Conservation (phyloP, 108 stramenopile species). For the Skeletonema costatum region DNA sequence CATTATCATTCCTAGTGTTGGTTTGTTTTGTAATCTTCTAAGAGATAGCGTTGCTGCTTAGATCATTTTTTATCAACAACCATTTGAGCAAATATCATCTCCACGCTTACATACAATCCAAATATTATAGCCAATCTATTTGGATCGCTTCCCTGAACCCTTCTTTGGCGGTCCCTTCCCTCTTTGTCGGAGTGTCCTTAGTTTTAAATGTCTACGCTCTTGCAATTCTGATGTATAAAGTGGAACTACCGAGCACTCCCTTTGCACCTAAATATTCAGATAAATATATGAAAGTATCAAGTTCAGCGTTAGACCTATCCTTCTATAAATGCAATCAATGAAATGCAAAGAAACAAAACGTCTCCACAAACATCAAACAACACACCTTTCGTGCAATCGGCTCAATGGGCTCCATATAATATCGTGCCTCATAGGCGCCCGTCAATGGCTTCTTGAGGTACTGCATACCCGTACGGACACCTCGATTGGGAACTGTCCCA, state of each 20-base stretch:
- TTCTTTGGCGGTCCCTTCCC: slow-evolving; percentile 93
- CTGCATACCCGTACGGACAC: slow-evolving; percentile 59
- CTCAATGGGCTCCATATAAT: slow-evolving; percentile 78
- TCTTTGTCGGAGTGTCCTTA: slow-evolving; percentile 64
- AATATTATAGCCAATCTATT: slow-evolving; percentile 9
- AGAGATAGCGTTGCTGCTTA: neutral
- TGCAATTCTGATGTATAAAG: slow-evolving; percentile 69
- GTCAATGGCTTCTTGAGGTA: slow-evolving; percentile 62
- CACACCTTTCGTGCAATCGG: slow-evolving; percentile 73
- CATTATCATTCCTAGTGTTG: neutral
- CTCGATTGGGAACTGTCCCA: slow-evolving; percentile 72
- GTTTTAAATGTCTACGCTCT: slow-evolving; percentile 66
- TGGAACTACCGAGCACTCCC: slow-evolving; percentile 30
- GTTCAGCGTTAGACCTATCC: neutral
- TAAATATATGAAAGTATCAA: neutral
- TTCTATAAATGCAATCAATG: slow-evolving; percentile 2
- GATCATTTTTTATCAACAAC: neutral
- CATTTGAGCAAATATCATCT: neutral
- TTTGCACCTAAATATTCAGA: slow-evolving; percentile 11
- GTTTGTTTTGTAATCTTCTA: neutral
- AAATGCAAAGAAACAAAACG: slow-evolving; percentile 1
- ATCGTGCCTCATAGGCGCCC: slow-evolving; percentile 69
- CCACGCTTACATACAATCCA: neutral
- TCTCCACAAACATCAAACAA: neutral
- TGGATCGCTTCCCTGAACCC: slow-evolving; percentile 77